phyloP scores from a whole-genome alignment of 2,329 filamentous ascomycete genomes.

The Fusarium stilboides region DNA sequence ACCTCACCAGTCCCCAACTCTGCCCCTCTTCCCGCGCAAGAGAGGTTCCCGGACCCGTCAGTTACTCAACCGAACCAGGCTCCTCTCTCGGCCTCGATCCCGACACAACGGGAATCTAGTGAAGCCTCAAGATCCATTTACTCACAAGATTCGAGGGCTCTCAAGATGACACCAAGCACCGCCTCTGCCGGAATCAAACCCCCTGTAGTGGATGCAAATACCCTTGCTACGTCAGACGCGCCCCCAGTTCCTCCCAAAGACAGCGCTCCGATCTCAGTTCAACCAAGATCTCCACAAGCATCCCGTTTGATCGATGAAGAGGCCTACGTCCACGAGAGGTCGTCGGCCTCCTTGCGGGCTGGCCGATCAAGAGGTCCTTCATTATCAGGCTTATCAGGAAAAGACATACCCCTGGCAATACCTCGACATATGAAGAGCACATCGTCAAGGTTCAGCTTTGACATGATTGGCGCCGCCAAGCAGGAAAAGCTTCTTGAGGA shows the following conservation, averaged over 20 bases:
- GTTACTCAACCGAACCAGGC: slow-evolving; percentile 17
- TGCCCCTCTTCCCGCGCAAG: slow-evolving; percentile 35
- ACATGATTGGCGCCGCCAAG: slow-evolving; percentile 79
- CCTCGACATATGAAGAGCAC: slow-evolving; percentile 81
- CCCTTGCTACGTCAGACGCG: slow-evolving; percentile 36
- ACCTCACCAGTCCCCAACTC: slow-evolving; percentile 33
- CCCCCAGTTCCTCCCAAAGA: slow-evolving; percentile 61
- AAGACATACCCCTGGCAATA: slow-evolving; percentile 64
- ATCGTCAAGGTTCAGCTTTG: slow-evolving; percentile 86
- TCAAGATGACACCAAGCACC: slow-evolving; percentile 49
- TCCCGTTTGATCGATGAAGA: slow-evolving; percentile 45
- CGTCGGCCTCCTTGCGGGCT: slow-evolving; percentile 49
- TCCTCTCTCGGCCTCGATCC: slow-evolving; percentile 35
- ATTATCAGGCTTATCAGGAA: slow-evolving; percentile 63
- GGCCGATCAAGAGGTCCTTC: slow-evolving; percentile 68
- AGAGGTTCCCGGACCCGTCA: slow-evolving; percentile 25
- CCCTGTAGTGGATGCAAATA: slow-evolving; percentile 14
- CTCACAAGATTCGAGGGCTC: slow-evolving; percentile 48
- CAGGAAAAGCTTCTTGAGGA: slow-evolving; percentile 81
- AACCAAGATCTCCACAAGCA: slow-evolving; percentile 44
- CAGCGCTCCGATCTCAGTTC: slow-evolving; percentile 45
- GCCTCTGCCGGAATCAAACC: slow-evolving; percentile 44
- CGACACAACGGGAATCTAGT: slow-evolving; percentile 49
- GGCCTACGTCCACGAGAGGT: slow-evolving; percentile 34
- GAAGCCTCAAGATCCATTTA: slow-evolving; percentile 53